Evolutionary conservation across 1,284 basidiomycete species (phyloP), one percentile per base, ranked within the genome.

Genomic region (Abortiporus biennis): DNA sequence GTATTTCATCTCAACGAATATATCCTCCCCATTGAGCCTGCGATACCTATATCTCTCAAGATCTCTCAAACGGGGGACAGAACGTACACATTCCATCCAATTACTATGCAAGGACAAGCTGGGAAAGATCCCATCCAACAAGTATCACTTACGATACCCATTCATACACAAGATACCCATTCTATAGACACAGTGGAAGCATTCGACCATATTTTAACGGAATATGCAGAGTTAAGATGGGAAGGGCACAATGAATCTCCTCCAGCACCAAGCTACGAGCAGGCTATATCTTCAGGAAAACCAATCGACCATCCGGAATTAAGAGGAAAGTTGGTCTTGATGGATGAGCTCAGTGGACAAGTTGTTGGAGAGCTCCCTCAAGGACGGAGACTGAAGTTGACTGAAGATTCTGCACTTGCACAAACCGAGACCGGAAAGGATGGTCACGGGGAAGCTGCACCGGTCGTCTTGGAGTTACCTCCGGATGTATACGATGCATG

Each of bases 271-370:
- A 21, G 38, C 24, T 8, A 38, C 32, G 24, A 38, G 33, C 24
- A 39, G 36, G 40, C 23, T 29, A 44, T 30, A 33, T 24, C 47
- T 25, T 40, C 43, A 20, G 56, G 29, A 19, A 46, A 44, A 30
- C 47, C 35, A 13, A 42, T 46, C 11, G 40, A 65, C 21, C 64
- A 67, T 29, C 33, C 45, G 23, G 78, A 83, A 50, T 63, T 84
- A 19, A 70, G 79, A 30, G 85, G 85, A 4, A 75, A 74, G 38
- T 71, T 91, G 24, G 76, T 91, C 6, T 72, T 89, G 42, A 71
- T 90, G 48, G 80, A 92, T 57, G 76, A 90, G 56, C 71, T 78
- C 32, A 81, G 74, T 42, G 86, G 87, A 2, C 76, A 87, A 52
- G 70, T 91, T 5, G 68, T 92, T 8, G 86, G 84, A 1, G 76